These are phyloP conservation scores for Candida glaebosa DNA, from an alignment of 805 yeast species.

Conservation along the genomic window DNA sequence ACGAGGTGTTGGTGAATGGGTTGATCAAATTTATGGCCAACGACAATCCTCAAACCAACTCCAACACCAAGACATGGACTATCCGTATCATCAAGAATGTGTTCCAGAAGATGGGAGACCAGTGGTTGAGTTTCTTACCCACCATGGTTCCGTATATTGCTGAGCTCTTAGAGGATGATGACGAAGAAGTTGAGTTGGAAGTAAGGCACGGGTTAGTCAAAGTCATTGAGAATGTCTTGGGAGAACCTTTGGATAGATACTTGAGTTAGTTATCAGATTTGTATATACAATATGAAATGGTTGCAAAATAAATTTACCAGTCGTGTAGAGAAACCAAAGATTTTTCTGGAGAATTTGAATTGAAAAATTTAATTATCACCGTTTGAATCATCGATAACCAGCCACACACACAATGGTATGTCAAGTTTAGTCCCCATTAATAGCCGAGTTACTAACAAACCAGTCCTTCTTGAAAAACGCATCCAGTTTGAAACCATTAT, in stretches of 20 bases:
- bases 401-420: slow-evolving; percentile 12
- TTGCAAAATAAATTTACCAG: slow-evolving; percentile 1
- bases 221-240: slow-evolving; percentile 86
- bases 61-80: slow-evolving; percentile 81
- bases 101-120: slow-evolving; percentile 90
- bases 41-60: slow-evolving; percentile 54
- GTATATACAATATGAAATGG: slow-evolving; percentile 1
- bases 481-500: slow-evolving; percentile 83
- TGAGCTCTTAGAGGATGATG: slow-evolving; percentile 92
- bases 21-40: slow-evolving; percentile 36
- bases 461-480: slow-evolving; percentile 71
- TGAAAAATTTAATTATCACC: neutral
- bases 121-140: slow-evolving; percentile 87
- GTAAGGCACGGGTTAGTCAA: slow-evolving; percentile 88
- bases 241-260: slow-evolving; percentile 90
- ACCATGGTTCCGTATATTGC: slow-evolving; percentile 95
- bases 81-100: slow-evolving; percentile 73
- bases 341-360: slow-evolving; percentile 9
- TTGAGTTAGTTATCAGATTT: slow-evolving; percentile 36
- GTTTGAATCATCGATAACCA: too few relatives aligned
- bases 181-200: slow-evolving; percentile 85
- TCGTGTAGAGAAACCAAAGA: slow-evolving; percentile 10
- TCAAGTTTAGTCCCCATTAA: slow-evolving; percentile 1
- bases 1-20: slow-evolving; percentile 55
- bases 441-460: slow-evolving; percentile 14